These are phyloP conservation scores for Alternaria consortialis DNA, from an alignment of 2,329 filamentous ascomycete species.

Conservation along the genomic window DNA sequence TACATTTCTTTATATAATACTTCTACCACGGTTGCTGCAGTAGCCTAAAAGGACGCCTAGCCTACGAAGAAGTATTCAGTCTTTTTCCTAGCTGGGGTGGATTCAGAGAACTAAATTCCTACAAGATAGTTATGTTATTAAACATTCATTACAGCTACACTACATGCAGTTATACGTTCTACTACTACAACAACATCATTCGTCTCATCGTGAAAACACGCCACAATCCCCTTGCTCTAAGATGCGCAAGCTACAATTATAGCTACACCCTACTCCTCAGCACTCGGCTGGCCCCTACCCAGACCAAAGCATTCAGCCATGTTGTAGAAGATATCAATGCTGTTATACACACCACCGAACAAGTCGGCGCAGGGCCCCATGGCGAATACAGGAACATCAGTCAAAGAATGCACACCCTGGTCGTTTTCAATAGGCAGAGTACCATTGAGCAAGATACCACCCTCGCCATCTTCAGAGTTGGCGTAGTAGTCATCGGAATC, in stretches of 20 bases:
- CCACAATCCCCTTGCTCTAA: neutral
- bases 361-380: constrained; percentile 80
- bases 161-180: neutral
- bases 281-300: constrained; percentile 10
- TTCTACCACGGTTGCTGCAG: neutral
- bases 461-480: constrained; percentile 71
- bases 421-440: constrained; percentile 70
- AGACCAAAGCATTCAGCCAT: constrained; percentile 73
- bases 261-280: neutral
- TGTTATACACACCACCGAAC: constrained; percentile 76
- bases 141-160: constrained; percentile 14
- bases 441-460: constrained; percentile 78
- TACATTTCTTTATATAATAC: too few relatives aligned
- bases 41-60: too few relatives aligned
- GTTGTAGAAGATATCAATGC: constrained; percentile 78
- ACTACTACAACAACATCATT: neutral
- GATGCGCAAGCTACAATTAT: neutral
- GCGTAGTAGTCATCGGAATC: constrained; percentile 67
- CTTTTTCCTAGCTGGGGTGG: too few relatives aligned
- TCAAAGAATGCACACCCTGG: constrained; percentile 61
- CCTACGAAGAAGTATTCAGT: neutral
- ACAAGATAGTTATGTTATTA: neutral
- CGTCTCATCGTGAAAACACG: neutral
- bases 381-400: constrained; percentile 69
- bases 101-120: neutral